Conservation (phyloP, 805 yeast species). For the Sugiyamaella lignohabitans region DNA sequence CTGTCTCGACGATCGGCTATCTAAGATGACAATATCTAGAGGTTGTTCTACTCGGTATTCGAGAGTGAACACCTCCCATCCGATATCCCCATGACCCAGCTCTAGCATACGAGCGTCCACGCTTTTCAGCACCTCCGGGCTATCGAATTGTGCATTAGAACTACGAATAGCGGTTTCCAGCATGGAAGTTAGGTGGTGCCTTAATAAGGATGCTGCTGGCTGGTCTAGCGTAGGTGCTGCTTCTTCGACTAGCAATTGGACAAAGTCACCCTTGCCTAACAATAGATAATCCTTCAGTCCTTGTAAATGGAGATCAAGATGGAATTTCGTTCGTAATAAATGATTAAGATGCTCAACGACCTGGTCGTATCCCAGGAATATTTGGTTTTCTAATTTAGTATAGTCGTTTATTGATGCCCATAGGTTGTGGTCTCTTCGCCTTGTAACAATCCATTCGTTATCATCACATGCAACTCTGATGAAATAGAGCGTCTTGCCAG, state of each 20-base stretch:
- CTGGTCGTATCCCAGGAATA: conserved; percentile 40
- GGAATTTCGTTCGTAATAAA: conserved; percentile 44
- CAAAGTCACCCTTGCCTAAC: conserved; percentile 75
- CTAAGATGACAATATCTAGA: conserved; percentile 49
- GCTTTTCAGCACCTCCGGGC: conserved; percentile 40
- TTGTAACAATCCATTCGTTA: conserved; percentile 47
- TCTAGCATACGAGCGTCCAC: conserved; percentile 81
- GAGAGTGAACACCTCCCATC: conserved; percentile 90
- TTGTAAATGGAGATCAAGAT: conserved; percentile 47
- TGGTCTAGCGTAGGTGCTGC: conserved; percentile 49
- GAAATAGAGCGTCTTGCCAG: conserved; percentile 68
- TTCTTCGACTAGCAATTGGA: conserved; percentile 53
- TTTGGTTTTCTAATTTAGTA: conserved; percentile 22
- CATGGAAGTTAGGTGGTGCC: conserved; percentile 58
- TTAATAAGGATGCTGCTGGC: conserved; percentile 57
- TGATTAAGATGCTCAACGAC: conserved; percentile 46
- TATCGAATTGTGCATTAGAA: conserved; percentile 31
- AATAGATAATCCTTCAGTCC: conserved; percentile 62
- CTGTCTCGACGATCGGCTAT: conserved; percentile 38
- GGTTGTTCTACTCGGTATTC: conserved; percentile 57
- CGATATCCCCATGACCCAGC: conserved; percentile 62
- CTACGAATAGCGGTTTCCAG: conserved; percentile 55
- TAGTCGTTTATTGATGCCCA: conserved; percentile 13
- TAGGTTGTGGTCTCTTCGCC: conserved; percentile 12
- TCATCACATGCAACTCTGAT: conserved; percentile 62